Evolutionary conservation across 805 yeast genomes (phyloP).

Genomic region (Blastobotrys peoriensis): DNA sequence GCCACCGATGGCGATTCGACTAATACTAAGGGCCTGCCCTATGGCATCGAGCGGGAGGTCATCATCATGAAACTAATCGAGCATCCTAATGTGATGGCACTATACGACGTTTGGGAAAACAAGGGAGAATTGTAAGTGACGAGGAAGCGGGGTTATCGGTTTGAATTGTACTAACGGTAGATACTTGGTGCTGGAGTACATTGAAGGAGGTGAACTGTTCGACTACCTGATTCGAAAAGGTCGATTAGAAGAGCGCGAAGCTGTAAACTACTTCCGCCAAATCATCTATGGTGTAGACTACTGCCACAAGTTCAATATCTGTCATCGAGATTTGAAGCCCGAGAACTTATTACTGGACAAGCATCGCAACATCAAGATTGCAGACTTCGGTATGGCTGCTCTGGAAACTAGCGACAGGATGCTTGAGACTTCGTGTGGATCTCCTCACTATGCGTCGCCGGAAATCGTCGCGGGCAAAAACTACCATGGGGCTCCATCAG

Average conservation of each 20-base stretch:
- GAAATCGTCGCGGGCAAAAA: slow-evolving; percentile 93
- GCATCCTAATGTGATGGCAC: slow-evolving; percentile 87
- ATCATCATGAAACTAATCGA: slow-evolving; percentile 93
- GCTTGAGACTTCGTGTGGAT: slow-evolving; percentile 93
- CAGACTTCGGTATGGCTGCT: slow-evolving; percentile 99
- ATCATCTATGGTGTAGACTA: slow-evolving; percentile 77
- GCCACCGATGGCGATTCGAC: slow-evolving; percentile 30
- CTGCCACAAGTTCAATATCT: slow-evolving; percentile 80
- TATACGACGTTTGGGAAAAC: slow-evolving; percentile 98
- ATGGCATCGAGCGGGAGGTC: slow-evolving; percentile 95
- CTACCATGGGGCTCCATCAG: slow-evolving; percentile 95
- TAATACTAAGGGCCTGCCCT: slow-evolving; percentile 58
- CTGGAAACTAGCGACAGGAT: slow-evolving; percentile 74
- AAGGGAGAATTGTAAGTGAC: slow-evolving; percentile 59
- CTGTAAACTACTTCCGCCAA: slow-evolving; percentile 82
- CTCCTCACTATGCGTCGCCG: slow-evolving; percentile 98
- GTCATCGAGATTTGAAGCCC: slow-evolving; percentile 83
- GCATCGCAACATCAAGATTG: slow-evolving; percentile 84
- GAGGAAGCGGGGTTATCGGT: background rate
- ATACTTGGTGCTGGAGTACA: slow-evolving; percentile 87
- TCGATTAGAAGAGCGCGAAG: slow-evolving; percentile 81
- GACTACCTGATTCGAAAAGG: slow-evolving; percentile 88
- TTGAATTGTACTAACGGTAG: slow-evolving; percentile 5
- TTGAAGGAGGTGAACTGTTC: slow-evolving; percentile 95
- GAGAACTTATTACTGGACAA: slow-evolving; percentile 76